Evolutionary conservation across 2,329 filamentous ascomycete species (phyloP), one percentile per base, ranked within the genome.

Genomic region (Apiospora malaysiana): DNA sequence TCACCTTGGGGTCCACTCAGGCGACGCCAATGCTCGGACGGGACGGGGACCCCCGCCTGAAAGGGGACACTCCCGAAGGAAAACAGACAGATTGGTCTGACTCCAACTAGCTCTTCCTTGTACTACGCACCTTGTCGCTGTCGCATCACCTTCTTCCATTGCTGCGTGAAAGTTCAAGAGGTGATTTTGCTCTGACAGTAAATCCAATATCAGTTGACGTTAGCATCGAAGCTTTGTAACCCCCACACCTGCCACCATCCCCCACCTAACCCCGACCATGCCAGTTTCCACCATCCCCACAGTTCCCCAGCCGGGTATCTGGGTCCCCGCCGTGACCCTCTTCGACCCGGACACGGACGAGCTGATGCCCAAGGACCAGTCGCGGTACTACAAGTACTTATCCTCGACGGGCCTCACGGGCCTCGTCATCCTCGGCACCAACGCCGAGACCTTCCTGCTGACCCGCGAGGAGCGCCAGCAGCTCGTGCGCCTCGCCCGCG

Each of bases 401-500:
- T 83, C 85, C 2, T 76, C 76, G 68, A 74, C 77, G 2, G 79
- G 79, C 4, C 78, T 80, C 6, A 73, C 75, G 7, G 79, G 79
- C 1, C 77, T 80, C 32, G 79, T 80, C 16, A 78, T 80, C 72
- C 74, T 80, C 7, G 79, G 79, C 66, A 80, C 78, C 65, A 80
- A 80, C 70, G 78, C 78, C 70, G 79, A 80, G 74, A 80, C 79
- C 5, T 87, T 87, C 76, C 82, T 88, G 7, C 75, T 80, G 23
- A 89, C 88, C 16, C 87, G 87, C n/a, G 85, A 89, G 74, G 89
- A 91, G 79, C 85, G 89, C 70, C 82, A 81, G 66, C 82, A 83
- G 51, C 84, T 92, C n/a, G 84, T 93, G 32, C 78, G 82, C 40
- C 82, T 87, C 14, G 91, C 90, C 68, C 83, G 89, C 46, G 73